Evolutionary conservation across 2,329 filamentous ascomycete species (phyloP), one percentile per base, ranked within the genome.

Genomic region (Fusarium duplospermum): DNA sequence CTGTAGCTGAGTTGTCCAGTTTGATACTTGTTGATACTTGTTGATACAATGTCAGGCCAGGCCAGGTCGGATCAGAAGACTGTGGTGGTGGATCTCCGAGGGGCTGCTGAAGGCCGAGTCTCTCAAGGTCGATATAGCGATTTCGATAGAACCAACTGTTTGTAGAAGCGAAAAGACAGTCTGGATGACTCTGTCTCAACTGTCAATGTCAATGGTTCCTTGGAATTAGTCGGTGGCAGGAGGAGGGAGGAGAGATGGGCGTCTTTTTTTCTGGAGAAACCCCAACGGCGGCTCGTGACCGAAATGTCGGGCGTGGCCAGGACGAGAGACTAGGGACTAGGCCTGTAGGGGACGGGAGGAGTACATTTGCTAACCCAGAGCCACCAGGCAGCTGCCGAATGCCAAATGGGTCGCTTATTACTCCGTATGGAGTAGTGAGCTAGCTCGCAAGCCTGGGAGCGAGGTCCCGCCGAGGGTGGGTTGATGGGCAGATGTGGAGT

Each of bases 401-500:
- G 75, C 71, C 72, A 77, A 78, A 77, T 78, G 76, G 75, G 61
- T 78, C 76, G 76, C 76, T 78, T 78, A 74, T 72, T 77, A 58
- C 73, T 74, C 71, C 71, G 64, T 73, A 73, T 60, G 72, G 74
- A 72, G 75, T 72, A 76, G 74, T 66, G 59, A 70, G 61, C 69
- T 78, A 77, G 75, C 66, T 69, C 64, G 54, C 58, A 74, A 66
- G 69, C 69, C 76, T 76, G 69, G 29, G 73, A 78, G 76, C 77
- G 74, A 78, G 73, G 77, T 78, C 77, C 77, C 77, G 77, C 77
- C 77, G 77, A 78, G 68, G 77, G 75, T 75, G 77, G 76, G 75
- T 78, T 71, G 76, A 76, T 73, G 75, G 71, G 75, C 73, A 79
- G 77, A 78, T 77, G 77, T 77, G 77, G 77, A 78, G 72, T 67